Evolutionary conservation across 2,329 filamentous ascomycete genomes (phyloP).

Genomic region (Exophiala calicioides): DNA sequence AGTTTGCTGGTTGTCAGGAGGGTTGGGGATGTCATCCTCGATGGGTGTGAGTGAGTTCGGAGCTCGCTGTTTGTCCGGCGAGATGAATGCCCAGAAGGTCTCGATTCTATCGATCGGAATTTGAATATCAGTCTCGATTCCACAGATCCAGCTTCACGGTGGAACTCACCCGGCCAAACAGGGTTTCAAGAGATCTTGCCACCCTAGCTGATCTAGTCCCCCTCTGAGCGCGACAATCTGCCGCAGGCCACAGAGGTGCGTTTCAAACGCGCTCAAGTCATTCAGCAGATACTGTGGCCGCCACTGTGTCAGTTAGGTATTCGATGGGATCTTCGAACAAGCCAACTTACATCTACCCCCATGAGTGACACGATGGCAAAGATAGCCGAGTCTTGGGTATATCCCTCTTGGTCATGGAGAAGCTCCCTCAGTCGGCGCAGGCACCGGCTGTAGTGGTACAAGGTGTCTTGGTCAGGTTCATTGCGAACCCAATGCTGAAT

Average conservation of each 20-base stretch:
- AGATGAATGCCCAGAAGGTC: constrained; percentile 18
- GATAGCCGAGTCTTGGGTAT: constrained; percentile 8
- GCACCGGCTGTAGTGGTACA: constrained; percentile 11
- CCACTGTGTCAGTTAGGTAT: too few relatives aligned
- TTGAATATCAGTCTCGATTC: background rate
- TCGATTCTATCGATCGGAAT: too few relatives aligned
- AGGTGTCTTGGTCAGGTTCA: constrained; percentile 5
- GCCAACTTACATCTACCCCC: constrained; percentile 13
- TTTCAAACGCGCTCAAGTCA: constrained; percentile 10
- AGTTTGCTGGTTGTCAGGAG: constrained; percentile 3
- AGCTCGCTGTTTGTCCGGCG: background rate
- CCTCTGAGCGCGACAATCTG: constrained; percentile 13
- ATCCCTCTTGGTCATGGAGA: background rate
- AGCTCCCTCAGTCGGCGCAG: constrained; percentile 1
- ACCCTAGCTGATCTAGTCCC: constrained; percentile 16
- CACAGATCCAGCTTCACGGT: too few relatives aligned
- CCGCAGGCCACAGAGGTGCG: constrained; percentile 13
- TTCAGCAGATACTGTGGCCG: constrained; percentile 16
- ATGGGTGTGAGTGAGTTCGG: background rate
- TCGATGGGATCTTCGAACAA: background rate
- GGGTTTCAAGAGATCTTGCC: constrained; percentile 13
- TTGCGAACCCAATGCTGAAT: constrained; percentile 1
- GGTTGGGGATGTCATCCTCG: background rate
- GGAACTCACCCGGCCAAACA: constrained; percentile 11
- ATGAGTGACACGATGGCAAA: constrained; percentile 20